phyloP scores from a whole-genome alignment of 2,329 filamentous ascomycete genomes.

The Fusarium illudens region DNA sequence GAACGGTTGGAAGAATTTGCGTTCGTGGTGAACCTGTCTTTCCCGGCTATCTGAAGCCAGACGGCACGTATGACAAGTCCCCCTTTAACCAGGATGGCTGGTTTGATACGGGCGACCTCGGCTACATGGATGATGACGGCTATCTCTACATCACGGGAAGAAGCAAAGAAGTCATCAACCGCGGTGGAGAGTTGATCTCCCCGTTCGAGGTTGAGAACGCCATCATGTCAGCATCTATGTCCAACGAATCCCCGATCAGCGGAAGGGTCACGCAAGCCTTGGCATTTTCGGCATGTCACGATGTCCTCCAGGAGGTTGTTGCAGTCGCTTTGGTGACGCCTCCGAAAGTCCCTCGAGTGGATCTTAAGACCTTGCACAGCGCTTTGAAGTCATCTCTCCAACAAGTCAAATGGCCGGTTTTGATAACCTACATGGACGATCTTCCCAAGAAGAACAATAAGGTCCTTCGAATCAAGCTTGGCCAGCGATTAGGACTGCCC shows the following conservation, averaged over 20 bases:
- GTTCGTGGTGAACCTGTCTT: slow-evolving; percentile 62
- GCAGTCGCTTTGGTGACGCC: slow-evolving; percentile 62
- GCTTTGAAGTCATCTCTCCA: slow-evolving; percentile 58
- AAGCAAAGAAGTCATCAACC: slow-evolving; percentile 66
- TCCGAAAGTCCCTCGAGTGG: slow-evolving; percentile 52
- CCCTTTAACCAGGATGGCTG: slow-evolving; percentile 59
- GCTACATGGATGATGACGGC: slow-evolving; percentile 59
- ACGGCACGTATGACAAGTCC: slow-evolving; percentile 54
- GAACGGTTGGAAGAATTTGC: slow-evolving; percentile 57
- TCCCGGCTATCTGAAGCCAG: slow-evolving; percentile 56
- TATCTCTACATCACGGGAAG: slow-evolving; percentile 64
- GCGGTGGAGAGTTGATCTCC: slow-evolving; percentile 66
- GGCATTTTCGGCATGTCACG: slow-evolving; percentile 62
- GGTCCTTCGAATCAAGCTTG: slow-evolving; percentile 62
- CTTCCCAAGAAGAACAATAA: slow-evolving; percentile 66
- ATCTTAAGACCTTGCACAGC: slow-evolving; percentile 58
- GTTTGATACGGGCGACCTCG: slow-evolving; percentile 65
- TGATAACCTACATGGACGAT: slow-evolving; percentile 64
- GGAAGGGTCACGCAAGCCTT: slow-evolving; percentile 58
- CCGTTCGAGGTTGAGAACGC: slow-evolving; percentile 68
- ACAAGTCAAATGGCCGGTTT: slow-evolving; percentile 60
- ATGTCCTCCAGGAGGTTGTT: slow-evolving; percentile 64
- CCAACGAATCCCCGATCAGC: slow-evolving; percentile 53
- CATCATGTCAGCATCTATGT: slow-evolving; percentile 56
- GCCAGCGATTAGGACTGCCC: slow-evolving; percentile 56